phyloP scores from a whole-genome alignment of 176 grass and related monocot species.

The Tillandsia leiboldiana region DNA sequence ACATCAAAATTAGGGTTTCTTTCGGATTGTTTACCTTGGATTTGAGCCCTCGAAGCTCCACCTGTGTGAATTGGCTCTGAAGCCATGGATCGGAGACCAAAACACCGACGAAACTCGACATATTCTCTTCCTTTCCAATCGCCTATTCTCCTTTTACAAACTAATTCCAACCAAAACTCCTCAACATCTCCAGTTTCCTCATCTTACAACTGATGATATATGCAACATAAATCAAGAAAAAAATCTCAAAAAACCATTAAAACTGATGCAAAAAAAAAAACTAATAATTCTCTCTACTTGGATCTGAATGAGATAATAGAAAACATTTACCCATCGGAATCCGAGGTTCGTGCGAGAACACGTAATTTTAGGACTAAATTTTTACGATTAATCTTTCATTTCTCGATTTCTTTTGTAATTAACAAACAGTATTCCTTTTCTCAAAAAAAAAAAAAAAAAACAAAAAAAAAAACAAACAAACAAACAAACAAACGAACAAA shows the following conservation, averaged over 20 bases:
- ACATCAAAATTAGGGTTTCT: not conserved
- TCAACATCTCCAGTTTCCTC: not conserved
- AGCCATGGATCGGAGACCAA: slow-evolving; percentile 92
- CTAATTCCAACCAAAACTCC: not conserved
- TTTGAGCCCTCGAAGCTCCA: slow-evolving; percentile 85
- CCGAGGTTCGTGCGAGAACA: not conserved
- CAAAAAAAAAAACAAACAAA: no score
- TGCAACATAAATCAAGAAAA: not conserved
- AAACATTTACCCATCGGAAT: not conserved
- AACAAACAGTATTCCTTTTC: not conserved
- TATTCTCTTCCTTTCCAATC: not conserved
- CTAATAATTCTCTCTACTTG: not conserved
- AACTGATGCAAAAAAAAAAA: not conserved
- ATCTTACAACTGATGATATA: not conserved
- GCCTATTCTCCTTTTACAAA: not conserved
- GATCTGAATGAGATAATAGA: not conserved
- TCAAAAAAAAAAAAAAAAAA: no score
- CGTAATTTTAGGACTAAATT: not conserved
- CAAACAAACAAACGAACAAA: not conserved
- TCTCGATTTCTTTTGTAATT: not conserved
- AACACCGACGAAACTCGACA: slow-evolving; percentile 84
- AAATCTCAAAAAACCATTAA: not conserved
- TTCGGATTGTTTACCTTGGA: slow-evolving; percentile 49
- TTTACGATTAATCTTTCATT: not conserved
- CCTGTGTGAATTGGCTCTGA: slow-evolving; percentile 97